These are phyloP conservation scores for Cordyceps farinosa DNA, from an alignment of 2,329 filamentous ascomycete species.

Conservation along the genomic window DNA sequence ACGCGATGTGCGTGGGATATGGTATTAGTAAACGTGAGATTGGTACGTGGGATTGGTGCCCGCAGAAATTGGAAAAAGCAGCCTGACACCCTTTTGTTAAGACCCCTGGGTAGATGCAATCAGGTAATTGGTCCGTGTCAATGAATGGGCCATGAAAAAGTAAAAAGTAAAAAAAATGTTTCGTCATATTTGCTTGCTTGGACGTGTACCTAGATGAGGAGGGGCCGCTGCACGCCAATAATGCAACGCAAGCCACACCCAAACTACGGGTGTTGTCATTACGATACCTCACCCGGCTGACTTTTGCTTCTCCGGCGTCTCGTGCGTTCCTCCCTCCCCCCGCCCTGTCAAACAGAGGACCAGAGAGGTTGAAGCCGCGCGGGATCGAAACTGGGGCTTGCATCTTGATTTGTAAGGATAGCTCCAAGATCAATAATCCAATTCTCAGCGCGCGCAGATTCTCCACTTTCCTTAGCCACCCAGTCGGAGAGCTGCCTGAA, in stretches of 20 bases:
- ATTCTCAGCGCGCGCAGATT: background rate
- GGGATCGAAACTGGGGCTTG: background rate
- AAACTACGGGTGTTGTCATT: no score
- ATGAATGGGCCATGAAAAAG: no score
- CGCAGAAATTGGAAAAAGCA: background rate
- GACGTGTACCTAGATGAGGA: no score
- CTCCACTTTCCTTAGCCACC: background rate
- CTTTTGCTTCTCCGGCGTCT: background rate
- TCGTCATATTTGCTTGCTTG: no score
- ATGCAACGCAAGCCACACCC: no score
- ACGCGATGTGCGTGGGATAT: constrained; percentile 12
- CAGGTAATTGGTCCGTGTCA: no score
- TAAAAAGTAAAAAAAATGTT: no score
- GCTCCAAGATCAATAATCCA: constrained; percentile 12
- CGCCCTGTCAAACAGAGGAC: background rate
- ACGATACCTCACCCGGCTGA: no score
- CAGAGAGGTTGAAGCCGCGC: background rate
- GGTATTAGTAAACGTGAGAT: constrained; percentile 6
- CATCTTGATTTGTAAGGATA: constrained; percentile 9
- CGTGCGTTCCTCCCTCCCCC: background rate
- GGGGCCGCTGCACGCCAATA: no score
- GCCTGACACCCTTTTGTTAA: background rate
- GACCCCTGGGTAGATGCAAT: no score
- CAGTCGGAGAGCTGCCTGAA: background rate
- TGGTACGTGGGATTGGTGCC: background rate